Evolutionary conservation across 371 early-diverging fungal species (phyloP).

Genomic region (Mucor saturninus): DNA sequence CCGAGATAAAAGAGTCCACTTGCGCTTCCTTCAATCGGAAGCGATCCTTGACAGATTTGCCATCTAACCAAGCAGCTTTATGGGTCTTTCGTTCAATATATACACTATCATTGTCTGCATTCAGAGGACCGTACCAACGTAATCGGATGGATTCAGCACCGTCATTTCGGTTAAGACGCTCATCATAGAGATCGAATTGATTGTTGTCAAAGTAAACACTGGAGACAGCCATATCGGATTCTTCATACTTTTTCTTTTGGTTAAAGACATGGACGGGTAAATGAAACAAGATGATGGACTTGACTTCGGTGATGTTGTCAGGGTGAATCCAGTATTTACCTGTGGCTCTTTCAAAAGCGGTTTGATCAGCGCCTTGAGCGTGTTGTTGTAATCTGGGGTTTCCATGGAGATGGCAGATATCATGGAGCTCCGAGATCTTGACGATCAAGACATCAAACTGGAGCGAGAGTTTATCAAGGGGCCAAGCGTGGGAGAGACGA

Average conservation of each 20-base stretch:
- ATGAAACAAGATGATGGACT: conserved; percentile 86
- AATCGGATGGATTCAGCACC: conserved; percentile 89
- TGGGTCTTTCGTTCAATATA: conserved; percentile 57
- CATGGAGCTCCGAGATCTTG: conserved; percentile 64
- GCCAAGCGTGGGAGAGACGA: conserved; percentile 72
- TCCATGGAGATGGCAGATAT: conserved; percentile 37
- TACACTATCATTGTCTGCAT: conserved; percentile 53
- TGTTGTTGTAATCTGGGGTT: conserved; percentile 30
- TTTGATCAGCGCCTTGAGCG: conserved; percentile 34
- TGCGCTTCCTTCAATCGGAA: conserved; percentile 91
- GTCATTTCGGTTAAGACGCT: conserved; percentile 83
- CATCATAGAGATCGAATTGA: conserved; percentile 84
- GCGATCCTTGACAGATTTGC: conserved; percentile 94
- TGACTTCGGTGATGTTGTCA: conserved; percentile 94
- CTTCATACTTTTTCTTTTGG: conserved; percentile 41
- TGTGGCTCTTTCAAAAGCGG: conserved; percentile 50
- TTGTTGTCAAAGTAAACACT: conserved; percentile 97
- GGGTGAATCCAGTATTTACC: conserved; percentile 90
- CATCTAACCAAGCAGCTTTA: conserved; percentile 67
- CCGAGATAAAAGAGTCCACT: conserved; percentile 83
- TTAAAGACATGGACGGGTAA: conserved; percentile 93
- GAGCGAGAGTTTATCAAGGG: conserved; percentile 78
- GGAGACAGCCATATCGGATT: conserved; percentile 72
- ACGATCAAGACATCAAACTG: conserved; percentile 89
- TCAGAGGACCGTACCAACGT: conserved; percentile 84